A percentile compares a stretch with the other conserved stretches of the same genome.
These are phyloP conservation scores for Lactifluus piperatus DNA, from an alignment of 768 basidiomycete species.

Conservation along the genomic window DNA sequence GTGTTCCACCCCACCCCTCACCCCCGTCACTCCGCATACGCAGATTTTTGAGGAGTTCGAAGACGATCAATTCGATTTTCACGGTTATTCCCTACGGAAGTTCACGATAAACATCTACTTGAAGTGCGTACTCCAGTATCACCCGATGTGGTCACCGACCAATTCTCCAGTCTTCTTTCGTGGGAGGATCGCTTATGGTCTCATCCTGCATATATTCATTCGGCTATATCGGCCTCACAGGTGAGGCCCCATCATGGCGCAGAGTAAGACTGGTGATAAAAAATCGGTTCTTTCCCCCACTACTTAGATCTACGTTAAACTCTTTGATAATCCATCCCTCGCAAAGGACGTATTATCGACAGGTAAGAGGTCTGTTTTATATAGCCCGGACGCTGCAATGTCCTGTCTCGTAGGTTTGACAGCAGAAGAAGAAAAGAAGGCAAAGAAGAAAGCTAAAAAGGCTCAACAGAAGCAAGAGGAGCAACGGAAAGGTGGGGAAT, in stretches of 20 bases:
- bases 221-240: constrained; percentile 61
- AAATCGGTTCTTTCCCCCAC: constrained; percentile 1
- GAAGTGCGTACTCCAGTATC: constrained; percentile 44
- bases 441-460: constrained; percentile 83
- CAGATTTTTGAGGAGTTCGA: constrained; percentile 81
- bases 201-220: constrained; percentile 66
- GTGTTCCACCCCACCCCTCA: neutral
- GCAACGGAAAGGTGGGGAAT: constrained; percentile 53
- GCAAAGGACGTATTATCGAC: constrained; percentile 31
- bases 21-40: neutral
- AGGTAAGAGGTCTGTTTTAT: constrained; percentile 16
- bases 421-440: constrained; percentile 66
- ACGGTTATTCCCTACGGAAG: constrained; percentile 86
- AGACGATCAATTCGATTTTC: constrained; percentile 98
- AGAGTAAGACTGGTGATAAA: neutral
- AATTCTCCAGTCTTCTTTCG: constrained; percentile 49
- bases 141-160: neutral
- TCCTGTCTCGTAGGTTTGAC: constrained; percentile 31
- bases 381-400: neutral
- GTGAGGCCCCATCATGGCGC: constrained; percentile 30
- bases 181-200: constrained; percentile 79
- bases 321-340: constrained; percentile 65
- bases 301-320: constrained; percentile 59
- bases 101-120: constrained; percentile 81
- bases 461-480: constrained; percentile 63